Percentiles rank a stretch among this genome's conserved stretches.
Conservation (phyloP, 495 filamentous ascomycete species). For the Bathelium albidoporum region DNA sequence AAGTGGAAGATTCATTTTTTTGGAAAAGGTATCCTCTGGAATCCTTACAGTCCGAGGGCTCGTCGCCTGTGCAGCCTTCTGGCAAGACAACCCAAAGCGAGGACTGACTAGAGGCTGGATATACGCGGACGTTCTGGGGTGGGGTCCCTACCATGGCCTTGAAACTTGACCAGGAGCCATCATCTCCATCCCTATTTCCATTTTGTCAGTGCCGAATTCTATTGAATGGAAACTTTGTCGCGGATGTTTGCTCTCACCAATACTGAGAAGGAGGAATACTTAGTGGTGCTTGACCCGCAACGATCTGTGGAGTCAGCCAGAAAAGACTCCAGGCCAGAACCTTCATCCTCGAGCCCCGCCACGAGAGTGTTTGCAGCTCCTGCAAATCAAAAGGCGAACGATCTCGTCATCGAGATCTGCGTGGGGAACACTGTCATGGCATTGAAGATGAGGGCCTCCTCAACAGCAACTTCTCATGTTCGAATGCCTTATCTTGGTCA, state of each 20-base stretch:
- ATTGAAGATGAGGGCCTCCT: no score
- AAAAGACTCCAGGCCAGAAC: background rate
- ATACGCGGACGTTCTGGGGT: slow-evolving; percentile 24
- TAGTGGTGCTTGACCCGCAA: background rate
- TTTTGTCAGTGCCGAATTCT: background rate
- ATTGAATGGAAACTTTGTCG: background rate
- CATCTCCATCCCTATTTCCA: slow-evolving; percentile 27
- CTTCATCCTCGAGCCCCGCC: background rate
- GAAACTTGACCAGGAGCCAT: slow-evolving; percentile 35
- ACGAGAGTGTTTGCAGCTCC: no score
- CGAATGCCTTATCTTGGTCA: no score
- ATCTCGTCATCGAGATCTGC: no score
- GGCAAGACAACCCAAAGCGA: slow-evolving; percentile 28
- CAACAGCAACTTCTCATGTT: no score
- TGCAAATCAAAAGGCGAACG: no score
- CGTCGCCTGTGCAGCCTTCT: slow-evolving; percentile 29
- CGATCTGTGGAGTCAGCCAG: background rate
- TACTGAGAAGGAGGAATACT: slow-evolving; percentile 9
- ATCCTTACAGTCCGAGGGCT: slow-evolving; percentile 17
- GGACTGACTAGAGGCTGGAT: slow-evolving; percentile 12
- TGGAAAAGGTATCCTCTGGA: slow-evolving; percentile 47
- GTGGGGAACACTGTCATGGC: no score
- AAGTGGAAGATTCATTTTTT: slow-evolving; percentile 19
- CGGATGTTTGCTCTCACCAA: slow-evolving; percentile 6
- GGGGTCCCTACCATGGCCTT: slow-evolving; percentile 30